These are phyloP conservation scores for Mimosa pudica DNA, from an alignment of 306 rosid species.

Conservation along the genomic window DNA sequence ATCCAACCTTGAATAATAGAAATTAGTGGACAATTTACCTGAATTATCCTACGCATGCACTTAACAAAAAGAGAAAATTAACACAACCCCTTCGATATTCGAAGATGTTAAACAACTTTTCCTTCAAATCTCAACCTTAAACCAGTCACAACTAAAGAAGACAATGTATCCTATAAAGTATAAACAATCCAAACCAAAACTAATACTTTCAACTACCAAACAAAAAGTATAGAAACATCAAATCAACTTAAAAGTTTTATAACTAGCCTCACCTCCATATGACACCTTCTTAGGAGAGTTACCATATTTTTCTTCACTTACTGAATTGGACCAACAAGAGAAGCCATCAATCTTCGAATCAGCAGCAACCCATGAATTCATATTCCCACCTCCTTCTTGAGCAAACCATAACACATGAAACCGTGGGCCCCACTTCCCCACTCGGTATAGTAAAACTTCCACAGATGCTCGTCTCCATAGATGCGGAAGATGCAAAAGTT, in stretches of 20 bases:
- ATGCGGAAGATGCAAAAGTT: too few relatives aligned
- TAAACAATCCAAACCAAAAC: not conserved
- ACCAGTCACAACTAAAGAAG: not conserved
- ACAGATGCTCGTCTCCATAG: too few relatives aligned
- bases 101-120: too few relatives aligned
- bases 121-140: too few relatives aligned
- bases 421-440: slow-evolving; percentile 45
- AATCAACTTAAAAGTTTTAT: not conserved
- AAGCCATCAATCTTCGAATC: slow-evolving; percentile 53
- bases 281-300: slow-evolving; percentile 50
- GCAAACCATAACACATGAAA: slow-evolving; percentile 48
- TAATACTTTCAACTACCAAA: not conserved
- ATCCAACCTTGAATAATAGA: not conserved
- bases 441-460: slow-evolving; percentile 37
- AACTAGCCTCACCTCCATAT: slow-evolving; percentile 60
- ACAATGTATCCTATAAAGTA: not conserved
- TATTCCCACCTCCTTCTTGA: slow-evolving; percentile 31
- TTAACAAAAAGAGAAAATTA: not conserved
- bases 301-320: slow-evolving; percentile 35
- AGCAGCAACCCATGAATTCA: slow-evolving; percentile 43
- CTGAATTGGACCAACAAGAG: slow-evolving; percentile 82
- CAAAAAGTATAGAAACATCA: not conserved
- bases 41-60: not conserved
- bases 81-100: too few relatives aligned
- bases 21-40: not conserved